Evolutionary conservation across 2,329 filamentous ascomycete genomes (phyloP), one percentile per base, ranked within the genome.

Genomic region (Claviceps fusiformis): DNA sequence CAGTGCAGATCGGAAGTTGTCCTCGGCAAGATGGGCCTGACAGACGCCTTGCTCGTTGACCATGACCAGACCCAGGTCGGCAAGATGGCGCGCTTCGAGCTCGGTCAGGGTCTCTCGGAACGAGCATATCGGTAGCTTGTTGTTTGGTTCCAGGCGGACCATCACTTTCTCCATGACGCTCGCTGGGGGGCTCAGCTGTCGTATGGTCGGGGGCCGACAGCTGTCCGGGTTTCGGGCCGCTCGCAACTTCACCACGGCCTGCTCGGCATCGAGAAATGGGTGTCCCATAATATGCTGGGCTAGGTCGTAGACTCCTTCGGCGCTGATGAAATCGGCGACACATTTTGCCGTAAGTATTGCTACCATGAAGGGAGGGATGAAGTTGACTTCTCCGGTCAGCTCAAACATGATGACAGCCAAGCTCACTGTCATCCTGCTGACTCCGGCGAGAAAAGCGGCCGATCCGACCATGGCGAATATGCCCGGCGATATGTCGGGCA

Each of bases 401-500:
- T 80, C 78, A 63, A 82, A 81, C 78, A 82, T 81, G 64, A 82
- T 80, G 44, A 82, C 79, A 9, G 75, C 74, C 7, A 82, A 69
- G 2, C 74, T 77, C 10, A 81, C 75, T 0, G 79, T 81, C 78
- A 81, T 81, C 43, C 79, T 69, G 11, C 73, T 75, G 1, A 82
- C 77, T 6, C 79, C 79, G 0, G 78, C 79, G 0, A 82, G 72
- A 61, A 82, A 82, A 0, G 78, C 78, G 3, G 75, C 77, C 0
- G 79, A 74, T 1, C 78, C 79, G 10, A 82, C 78, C 75, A 82
- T 80, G 54, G 79, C 79, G 63, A 81, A 81, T 53, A 82, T 80
- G 2, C 79, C 78, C 0, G 80, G 78, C 1, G 76, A 77, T 19
- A 78, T 77, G 8, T 61, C 59, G 0, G 60, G 61, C 7, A 70